Evolutionary conservation across 1,139 yeast species (phyloP), one percentile per base, ranked within the genome.

Genomic region (Schwanniomyces etchellsii): DNA sequence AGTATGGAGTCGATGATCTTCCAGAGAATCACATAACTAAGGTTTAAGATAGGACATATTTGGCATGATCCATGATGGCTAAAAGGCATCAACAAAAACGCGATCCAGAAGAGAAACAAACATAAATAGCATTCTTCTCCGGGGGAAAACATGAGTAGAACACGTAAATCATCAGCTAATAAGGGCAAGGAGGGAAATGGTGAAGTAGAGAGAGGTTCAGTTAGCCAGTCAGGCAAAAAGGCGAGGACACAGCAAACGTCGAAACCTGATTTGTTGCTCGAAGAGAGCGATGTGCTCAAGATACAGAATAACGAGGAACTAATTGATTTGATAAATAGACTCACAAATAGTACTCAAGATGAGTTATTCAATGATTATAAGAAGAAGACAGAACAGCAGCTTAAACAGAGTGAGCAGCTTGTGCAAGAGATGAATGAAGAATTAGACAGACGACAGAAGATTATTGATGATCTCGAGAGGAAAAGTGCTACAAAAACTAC

Each of bases 321-420:
- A 21, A 44, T 61, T 10, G 50, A 48, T 18, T 40, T 65, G 16
- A 50, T 66, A 21, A 60, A 62, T 31, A 44, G 51, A 12, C 45
- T 64, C 15, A 54, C 64, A 6, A 50, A 55, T 27, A 58, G 66
- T 4, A 47, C 55, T 22, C 67, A 60, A 33, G 71, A 65, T 39
- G 57, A 52, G 29, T 27, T 58, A 9, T 60, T 64, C 33, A 39
- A 44, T 3, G 45, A 47, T 29, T 64, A 57, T 40, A 53, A 55
- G 33, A 35, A 40, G n/a, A 52, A 54, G 18, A 52, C 53, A 2
- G 49, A 47, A 23, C 34, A 45, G 4, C 63, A 60, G 30, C 36
- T 60, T 30, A 55, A 50, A 5, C 42, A 50, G 13, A 63, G 63
- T 34, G 54, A 56, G 27, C 40, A 38, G 17, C 36, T 52, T 16